Percentiles rank a stretch among this genome's conserved stretches.
Conservation (phyloP, 2,329 filamentous ascomycete species). For the Colletotrichum shisoi region DNA sequence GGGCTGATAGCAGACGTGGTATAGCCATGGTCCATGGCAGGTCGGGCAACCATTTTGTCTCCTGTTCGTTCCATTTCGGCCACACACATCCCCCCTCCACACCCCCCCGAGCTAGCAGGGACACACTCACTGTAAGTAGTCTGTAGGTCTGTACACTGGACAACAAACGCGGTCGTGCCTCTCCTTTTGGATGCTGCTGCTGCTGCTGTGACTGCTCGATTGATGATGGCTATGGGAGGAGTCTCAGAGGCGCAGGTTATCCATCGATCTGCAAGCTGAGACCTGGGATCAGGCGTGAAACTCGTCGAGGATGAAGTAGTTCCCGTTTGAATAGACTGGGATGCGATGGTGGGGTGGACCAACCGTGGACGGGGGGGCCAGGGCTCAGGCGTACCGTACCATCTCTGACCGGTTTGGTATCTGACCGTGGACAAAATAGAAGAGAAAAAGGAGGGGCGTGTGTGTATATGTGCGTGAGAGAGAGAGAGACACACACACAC, state of each 20-base stretch:
- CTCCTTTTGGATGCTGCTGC: conserved; percentile 1
- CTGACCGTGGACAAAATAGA: conserved; percentile 42
- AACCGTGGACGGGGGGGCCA: conserved; percentile 17
- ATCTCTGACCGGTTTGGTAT: conserved; percentile 48
- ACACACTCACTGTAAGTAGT: background rate
- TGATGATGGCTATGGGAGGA: conserved; percentile 32
- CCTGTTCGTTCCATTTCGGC: conserved; percentile 16
- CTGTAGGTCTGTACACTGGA: background rate
- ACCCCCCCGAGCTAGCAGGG: conserved; percentile 5
- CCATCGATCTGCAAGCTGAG: conserved; percentile 54
- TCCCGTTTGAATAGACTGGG: conserved; percentile 38
- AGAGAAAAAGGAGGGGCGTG: too few species aligned
- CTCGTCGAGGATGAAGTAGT: conserved; percentile 44
- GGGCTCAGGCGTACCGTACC: conserved; percentile 40
- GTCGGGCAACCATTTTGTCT: conserved; percentile 25
- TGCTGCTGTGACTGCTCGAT: conserved; percentile 20
- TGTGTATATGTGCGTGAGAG: too few species aligned
- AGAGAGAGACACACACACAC: too few species aligned
- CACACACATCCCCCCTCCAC: background rate
- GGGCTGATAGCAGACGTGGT: conserved; percentile 26
- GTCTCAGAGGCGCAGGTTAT: conserved; percentile 44
- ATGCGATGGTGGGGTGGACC: conserved; percentile 37
- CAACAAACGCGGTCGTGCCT: conserved; percentile 14
- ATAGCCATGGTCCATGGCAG: conserved; percentile 25
- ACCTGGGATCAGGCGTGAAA: conserved; percentile 54